Percentiles rank a stretch among this genome's conserved stretches.
These are phyloP conservation scores for Juglanconis sp. DNA, from an alignment of 2,329 filamentous ascomycete genomes.

Conservation along the genomic window DNA sequence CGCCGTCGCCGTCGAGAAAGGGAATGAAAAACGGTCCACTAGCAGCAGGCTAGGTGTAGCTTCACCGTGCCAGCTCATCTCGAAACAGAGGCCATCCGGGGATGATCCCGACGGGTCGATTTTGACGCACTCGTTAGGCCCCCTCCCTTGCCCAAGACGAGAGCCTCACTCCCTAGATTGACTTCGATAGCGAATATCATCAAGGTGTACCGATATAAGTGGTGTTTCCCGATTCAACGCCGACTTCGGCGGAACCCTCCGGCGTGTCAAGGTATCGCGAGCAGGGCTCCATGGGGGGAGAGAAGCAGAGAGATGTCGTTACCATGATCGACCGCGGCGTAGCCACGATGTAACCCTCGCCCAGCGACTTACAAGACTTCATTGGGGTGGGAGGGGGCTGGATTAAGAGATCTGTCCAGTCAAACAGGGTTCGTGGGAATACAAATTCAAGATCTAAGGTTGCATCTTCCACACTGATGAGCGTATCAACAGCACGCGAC, in stretches of 20 bases:
- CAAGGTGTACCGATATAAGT: too few species aligned
- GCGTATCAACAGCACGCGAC: neutral
- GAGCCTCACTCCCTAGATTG: neutral
- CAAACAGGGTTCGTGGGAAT: neutral
- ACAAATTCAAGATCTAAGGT: neutral
- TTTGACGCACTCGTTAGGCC: neutral
- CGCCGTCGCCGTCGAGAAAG: neutral
- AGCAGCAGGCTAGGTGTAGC: neutral
- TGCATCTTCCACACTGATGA: neutral
- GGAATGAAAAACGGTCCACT: neutral
- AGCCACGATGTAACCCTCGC: neutral
- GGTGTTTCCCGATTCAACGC: too few species aligned
- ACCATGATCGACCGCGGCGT: neutral
- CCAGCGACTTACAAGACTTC: neutral
- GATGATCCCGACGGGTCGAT: neutral
- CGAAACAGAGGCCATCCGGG: neutral
- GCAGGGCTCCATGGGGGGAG: neutral
- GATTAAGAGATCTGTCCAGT: neutral
- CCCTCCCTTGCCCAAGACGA: neutral
- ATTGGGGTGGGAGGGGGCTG: neutral
- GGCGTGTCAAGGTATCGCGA: neutral
- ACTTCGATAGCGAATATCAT: too few species aligned
- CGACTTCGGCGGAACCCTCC: too few species aligned
- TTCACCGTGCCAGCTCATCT: neutral
- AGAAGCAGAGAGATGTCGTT: neutral